Base-by-base conservation (phyloP, 768 basidiomycete species). In the Phanerochaete carnosa region DNA sequence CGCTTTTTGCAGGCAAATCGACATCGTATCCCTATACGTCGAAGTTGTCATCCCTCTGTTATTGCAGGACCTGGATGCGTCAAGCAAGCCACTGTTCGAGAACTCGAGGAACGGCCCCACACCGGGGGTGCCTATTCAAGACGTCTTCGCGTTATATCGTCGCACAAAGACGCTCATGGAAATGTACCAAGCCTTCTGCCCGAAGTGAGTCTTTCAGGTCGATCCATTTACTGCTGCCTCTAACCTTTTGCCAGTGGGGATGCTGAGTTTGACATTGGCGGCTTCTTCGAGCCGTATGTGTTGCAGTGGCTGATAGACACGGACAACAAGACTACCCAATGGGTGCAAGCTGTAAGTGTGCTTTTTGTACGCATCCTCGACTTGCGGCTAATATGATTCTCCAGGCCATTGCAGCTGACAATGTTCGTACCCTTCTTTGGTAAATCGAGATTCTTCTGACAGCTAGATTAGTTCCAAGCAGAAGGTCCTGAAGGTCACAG, bases 231-330 rank as follows among this genome's bases (percentile, higher is more conserved):
- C 39, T 19, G 39, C n/a, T 33, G 39, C 29, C 30, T 37, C 49
- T 65, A 62, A 65, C 56, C 22, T 33, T 25, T 39, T 50, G 45
- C 64, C 33, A 91, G 88, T 15, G 80, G 77, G 0, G 77, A 80
- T 19, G 69, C 88, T 19, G 76, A 80, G 11, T 92, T 95, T 66
- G 84, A 94, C 63, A 74, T 93, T 29, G 80, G 85, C 3, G 78
- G 77, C 3, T 92, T 91, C 75, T 98, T 98, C 69, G 90, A 93
- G 72, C 85, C 89, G 2, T 94, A 93, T 71, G 92, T 98, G 8
- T 80, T 84, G 7, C 85, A 89, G 64, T 99, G 95, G 96, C 75
- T 99, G 26, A 66, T 83, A n/a, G 88, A 89, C 60, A 97, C 93
- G 0, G 91, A 95, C 65, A 84, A 78, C 60, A 96, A 94, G 78